These are phyloP conservation scores for Dendrothele bispora DNA, from an alignment of 768 basidiomycete genomes.

Conservation along the genomic window DNA sequence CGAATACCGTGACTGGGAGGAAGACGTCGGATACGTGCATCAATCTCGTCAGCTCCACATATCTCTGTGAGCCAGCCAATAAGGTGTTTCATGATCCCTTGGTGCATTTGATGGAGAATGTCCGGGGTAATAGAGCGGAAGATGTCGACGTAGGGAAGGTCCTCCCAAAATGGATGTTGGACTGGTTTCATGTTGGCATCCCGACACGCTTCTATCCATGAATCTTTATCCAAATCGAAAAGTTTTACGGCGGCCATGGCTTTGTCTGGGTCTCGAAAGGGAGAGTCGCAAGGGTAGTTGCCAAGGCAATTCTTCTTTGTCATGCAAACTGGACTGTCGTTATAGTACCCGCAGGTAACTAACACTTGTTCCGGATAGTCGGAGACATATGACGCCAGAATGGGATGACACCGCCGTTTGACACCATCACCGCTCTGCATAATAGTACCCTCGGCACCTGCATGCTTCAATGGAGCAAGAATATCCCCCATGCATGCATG, in stretches of 20 bases:
- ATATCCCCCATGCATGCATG: constrained; percentile 25
- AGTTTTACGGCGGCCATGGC: not conserved
- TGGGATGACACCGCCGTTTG: constrained; percentile 19
- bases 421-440: no score
- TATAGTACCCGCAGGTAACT: constrained; percentile 8
- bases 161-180: no score
- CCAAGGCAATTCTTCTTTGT: not conserved
- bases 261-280: not conserved
- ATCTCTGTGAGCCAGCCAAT: no score
- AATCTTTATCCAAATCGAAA: not conserved
- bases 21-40: no score
- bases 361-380: no score
- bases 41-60: no score
- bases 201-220: constrained; percentile 4
- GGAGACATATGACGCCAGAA: constrained; percentile 14
- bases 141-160: no score
- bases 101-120: no score
- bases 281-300: not conserved
- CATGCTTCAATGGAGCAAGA: constrained; percentile 19
- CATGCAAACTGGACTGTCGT: constrained; percentile 10
- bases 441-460: constrained; percentile 2
- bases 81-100: constrained; percentile 24
- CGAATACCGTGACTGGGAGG: no score
- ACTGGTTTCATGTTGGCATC: no score
- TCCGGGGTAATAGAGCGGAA: no score